Conservation (phyloP, 1,139 yeast genomes). For the Suhomyces choctaworum region DNA sequence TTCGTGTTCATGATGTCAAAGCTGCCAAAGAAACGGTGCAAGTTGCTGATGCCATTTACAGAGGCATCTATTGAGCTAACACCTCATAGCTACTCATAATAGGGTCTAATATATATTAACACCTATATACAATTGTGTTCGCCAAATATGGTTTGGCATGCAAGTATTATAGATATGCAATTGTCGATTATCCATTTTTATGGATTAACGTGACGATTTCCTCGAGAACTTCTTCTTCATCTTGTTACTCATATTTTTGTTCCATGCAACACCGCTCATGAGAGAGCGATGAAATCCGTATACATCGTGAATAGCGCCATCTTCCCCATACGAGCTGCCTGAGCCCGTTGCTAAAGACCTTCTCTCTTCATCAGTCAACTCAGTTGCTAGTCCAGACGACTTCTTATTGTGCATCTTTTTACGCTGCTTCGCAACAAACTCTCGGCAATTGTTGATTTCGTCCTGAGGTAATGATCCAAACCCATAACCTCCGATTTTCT, state of each 20-base stretch:
- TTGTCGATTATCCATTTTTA: background rate
- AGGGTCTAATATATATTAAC: too few species aligned
- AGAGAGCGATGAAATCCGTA: slow-evolving; percentile 53
- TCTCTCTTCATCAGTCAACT: slow-evolving; percentile 44
- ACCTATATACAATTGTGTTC: too few species aligned
- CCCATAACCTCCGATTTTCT: slow-evolving; percentile 65
- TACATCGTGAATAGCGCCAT: slow-evolving; percentile 40
- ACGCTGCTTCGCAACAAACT: slow-evolving; percentile 69
- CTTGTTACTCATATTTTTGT: slow-evolving; percentile 51
- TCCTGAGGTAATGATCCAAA: slow-evolving; percentile 77
- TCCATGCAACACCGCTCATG: slow-evolving; percentile 60
- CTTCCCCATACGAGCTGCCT: slow-evolving; percentile 25
- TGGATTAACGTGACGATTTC: slow-evolving; percentile 2
- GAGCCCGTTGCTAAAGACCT: slow-evolving; percentile 30
- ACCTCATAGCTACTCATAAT: too few species aligned
- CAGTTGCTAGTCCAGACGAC: slow-evolving; percentile 30
- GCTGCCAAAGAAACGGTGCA: slow-evolving; percentile 63
- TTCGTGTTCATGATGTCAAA: slow-evolving; percentile 84
- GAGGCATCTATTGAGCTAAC: slow-evolving; percentile 18
- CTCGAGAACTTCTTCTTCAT: slow-evolving; percentile 46
- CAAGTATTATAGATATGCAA: background rate
- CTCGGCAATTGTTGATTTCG: slow-evolving; percentile 74
- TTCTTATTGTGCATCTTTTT: slow-evolving; percentile 44
- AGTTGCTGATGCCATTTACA: slow-evolving; percentile 79
- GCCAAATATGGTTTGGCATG: too few species aligned